Evolutionary conservation across 1,139 yeast species (phyloP), one percentile per base, ranked within the genome.

Genomic region (Geotrichum siamense): DNA sequence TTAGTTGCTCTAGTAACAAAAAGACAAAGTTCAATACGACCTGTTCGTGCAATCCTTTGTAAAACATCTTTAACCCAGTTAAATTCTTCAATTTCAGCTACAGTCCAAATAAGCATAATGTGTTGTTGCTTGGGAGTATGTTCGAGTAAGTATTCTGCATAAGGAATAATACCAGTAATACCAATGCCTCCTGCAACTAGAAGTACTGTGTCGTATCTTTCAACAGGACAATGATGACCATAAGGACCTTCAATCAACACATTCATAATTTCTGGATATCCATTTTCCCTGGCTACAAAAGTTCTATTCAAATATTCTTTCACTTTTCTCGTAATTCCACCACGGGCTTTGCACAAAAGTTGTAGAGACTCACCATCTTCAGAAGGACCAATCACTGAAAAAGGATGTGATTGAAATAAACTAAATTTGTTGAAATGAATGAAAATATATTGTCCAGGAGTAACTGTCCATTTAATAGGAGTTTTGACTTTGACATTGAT

Each of bases 131-230:
- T 43, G 44, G 49, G 26, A 8, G 43, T 45, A 21, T 47, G 41
- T 8, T 50, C 55, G 29, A 35, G 13, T 44, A 48, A 49, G 41
- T 54, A 55, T 41, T 61, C 65, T 2, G 60, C 61, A 47, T 67
- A 67, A 0, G 66, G 64, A 48, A 69, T 46, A 2, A 62, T 60
- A 0, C 82, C 82, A 2, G 94, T 82, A 51, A 84, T 71, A 53
- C 94, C 94, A 48, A 80, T 79, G 40, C 91, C 91, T 50, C 87
- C 83, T 1, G 81, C 78, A 43, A 82, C 54, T 39, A 82, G 67
- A 16, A 80, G 59, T 2, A 71, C 65, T 43, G 71, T 73, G 42
- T 76, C 78, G 57, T 74, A 81, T 45, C 74, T 67, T 44, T 71
- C 71, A 38, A 78, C 58, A 55, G 85, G 74, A 48, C 76, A 57